Percentiles rank a stretch among this genome's conserved stretches.
These are phyloP conservation scores for Ophiocordyceps camponoti-saundersi DNA, from an alignment of 2,329 filamentous ascomycete genomes.

Conservation along the genomic window DNA sequence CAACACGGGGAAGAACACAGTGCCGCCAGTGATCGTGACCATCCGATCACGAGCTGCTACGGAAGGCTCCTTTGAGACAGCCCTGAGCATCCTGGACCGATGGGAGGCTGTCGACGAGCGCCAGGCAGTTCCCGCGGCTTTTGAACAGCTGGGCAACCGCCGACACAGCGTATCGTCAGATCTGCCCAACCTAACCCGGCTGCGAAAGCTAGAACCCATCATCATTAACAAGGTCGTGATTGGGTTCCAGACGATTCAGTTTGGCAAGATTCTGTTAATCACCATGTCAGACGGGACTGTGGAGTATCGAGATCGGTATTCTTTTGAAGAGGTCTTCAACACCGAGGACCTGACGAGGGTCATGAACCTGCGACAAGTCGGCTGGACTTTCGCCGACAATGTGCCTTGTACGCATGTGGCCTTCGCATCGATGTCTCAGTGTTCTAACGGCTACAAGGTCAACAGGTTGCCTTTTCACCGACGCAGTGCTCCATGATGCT, in stretches of 20 bases:
- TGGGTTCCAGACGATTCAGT: conserved; percentile 48
- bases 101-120: conserved; percentile 64
- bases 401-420: conserved; percentile 37
- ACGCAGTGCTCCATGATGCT: conserved; percentile 42
- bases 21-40: conserved; percentile 48
- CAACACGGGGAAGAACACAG: conserved; percentile 34
- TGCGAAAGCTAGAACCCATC: conserved; percentile 52
- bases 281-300: conserved; percentile 66
- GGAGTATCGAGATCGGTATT: conserved; percentile 61
- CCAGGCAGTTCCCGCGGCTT: conserved; percentile 55
- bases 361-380: conserved; percentile 56
- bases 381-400: conserved; percentile 54
- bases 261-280: conserved; percentile 55
- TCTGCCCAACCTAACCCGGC: conserved; percentile 15
- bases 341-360: conserved; percentile 48
- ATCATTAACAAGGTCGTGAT: conserved; percentile 56
- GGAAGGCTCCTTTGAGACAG: conserved; percentile 40
- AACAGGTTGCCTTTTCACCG: conserved; percentile 44
- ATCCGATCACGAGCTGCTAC: conserved; percentile 47
- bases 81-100: conserved; percentile 59
- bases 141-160: conserved; percentile 54
- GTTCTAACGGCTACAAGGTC: conserved; percentile 20
- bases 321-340: conserved; percentile 50
- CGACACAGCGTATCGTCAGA: conserved; percentile 32
- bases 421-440: background rate